phyloP scores from a whole-genome alignment of 768 basidiomycete genomes.

The Boletus vinaceobasis region DNA sequence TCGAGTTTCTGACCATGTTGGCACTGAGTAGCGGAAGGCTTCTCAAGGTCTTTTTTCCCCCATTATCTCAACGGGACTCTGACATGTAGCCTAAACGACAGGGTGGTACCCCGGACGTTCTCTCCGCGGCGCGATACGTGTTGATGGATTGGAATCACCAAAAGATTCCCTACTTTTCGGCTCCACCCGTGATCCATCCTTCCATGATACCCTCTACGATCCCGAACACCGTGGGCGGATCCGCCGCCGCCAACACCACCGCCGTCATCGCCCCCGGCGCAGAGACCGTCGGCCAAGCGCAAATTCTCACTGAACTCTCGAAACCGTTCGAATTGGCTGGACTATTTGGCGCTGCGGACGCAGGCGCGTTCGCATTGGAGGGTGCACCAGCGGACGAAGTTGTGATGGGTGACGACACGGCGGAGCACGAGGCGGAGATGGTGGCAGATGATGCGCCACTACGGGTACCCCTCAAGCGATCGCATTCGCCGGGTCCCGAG shows the following conservation, averaged over 20 bases:
- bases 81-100: conserved; percentile 22
- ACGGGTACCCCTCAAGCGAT: conserved; percentile 30
- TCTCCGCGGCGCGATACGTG: conserved; percentile 76
- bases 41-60: conserved; percentile 55
- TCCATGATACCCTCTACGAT: conserved; percentile 59
- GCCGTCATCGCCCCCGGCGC: conserved; percentile 63
- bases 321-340: conserved; percentile 81
- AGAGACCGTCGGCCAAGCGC: conserved; percentile 76
- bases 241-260: not conserved
- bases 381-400: conserved; percentile 26
- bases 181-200: conserved; percentile 75
- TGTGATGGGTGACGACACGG: conserved; percentile 44
- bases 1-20: conserved; percentile 89
- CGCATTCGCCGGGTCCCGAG: conserved; percentile 11
- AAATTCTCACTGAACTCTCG: conserved; percentile 67
- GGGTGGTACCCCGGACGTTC: conserved; percentile 91
- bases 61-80: not conserved
- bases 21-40: conserved; percentile 80
- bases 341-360: conserved; percentile 76
- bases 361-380: conserved; percentile 59
- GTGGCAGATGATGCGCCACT: conserved; percentile 39
- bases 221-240: conserved; percentile 34
- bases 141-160: conserved; percentile 94
- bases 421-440: conserved; percentile 31
- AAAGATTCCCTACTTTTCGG: conserved; percentile 87